A percentile compares a stretch with the other conserved stretches of the same genome.
phyloP scores from a whole-genome alignment of 1,284 basidiomycete species.

The Cerioporus squamosus region DNA sequence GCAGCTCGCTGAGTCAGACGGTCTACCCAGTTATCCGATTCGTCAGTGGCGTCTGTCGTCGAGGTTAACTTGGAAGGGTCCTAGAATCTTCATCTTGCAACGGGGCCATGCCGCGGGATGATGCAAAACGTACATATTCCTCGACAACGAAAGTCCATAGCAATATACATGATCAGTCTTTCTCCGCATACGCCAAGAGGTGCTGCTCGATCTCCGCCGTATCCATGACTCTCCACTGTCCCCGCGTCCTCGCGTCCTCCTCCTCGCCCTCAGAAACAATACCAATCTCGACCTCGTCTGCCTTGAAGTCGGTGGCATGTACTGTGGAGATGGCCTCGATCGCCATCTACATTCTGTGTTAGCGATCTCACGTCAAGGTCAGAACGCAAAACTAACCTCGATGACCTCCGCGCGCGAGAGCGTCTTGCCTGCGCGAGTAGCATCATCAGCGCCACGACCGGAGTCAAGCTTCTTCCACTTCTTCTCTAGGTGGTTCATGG shows the following conservation, averaged over 20 bases:
- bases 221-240: constrained; percentile 83
- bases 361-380: no score
- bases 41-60: no score
- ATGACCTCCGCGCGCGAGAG: constrained; percentile 76
- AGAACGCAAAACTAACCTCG: constrained; percentile 59
- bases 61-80: no score
- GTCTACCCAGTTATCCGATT: no score
- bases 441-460: constrained; percentile 75
- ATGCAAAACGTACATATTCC: not conserved
- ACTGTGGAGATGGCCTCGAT: constrained; percentile 94
- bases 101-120: no score
- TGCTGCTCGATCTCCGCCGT: constrained; percentile 87
- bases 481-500: constrained; percentile 98
- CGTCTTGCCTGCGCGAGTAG: constrained; percentile 68
- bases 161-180: constrained; percentile 61
- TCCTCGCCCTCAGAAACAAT: constrained; percentile 76
- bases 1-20: no score
- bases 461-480: constrained; percentile 96
- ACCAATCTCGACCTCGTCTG: constrained; percentile 86
- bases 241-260: constrained; percentile 68
- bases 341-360: constrained; percentile 72
- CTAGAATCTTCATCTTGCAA: no score
- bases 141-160: constrained; percentile 15
- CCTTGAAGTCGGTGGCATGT: constrained; percentile 94
- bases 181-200: constrained; percentile 91